phyloP scores from a whole-genome alignment of 148 eudicot species.

The Talinum fruticosum region DNA sequence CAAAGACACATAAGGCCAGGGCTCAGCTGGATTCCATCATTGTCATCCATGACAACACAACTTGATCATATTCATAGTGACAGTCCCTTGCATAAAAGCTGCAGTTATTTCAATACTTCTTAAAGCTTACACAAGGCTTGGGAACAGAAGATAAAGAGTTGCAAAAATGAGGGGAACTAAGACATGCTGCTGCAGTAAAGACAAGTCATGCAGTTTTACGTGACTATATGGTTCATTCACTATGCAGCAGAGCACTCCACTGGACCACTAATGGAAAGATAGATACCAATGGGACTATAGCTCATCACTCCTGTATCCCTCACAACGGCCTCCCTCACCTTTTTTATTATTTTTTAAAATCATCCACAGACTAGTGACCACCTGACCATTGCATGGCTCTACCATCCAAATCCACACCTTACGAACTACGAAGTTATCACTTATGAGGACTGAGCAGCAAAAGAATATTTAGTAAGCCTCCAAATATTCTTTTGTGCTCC shows the following conservation, averaged over 20 bases:
- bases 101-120: neutral
- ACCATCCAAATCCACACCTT: slow-evolving; percentile 11
- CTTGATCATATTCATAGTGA: neutral
- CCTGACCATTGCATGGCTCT: neutral
- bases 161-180: slow-evolving; percentile 6
- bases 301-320: neutral
- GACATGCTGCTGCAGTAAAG: slow-evolving; percentile 5
- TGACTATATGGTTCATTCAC: neutral
- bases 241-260: slow-evolving; percentile 13
- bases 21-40: slow-evolving; percentile 5
- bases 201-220: slow-evolving; percentile 1
- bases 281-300: neutral
- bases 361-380: slow-evolving; percentile 5
- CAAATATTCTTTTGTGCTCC: slow-evolving; percentile 16
- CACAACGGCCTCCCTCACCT: neutral
- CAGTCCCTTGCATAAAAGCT: neutral
- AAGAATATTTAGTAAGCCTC: neutral
- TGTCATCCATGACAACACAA: neutral
- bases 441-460: slow-evolving; percentile 15
- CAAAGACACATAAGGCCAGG: slow-evolving; percentile 9
- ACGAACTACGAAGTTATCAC: neutral
- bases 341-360: neutral
- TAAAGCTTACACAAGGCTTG: neutral
- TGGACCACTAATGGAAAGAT: neutral
- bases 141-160: neutral